Percentiles rank a stretch among this genome's conserved stretches.
These are phyloP conservation scores for Solanum habrochaites DNA, from an alignment of 257 asterid genomes.

Conservation along the genomic window DNA sequence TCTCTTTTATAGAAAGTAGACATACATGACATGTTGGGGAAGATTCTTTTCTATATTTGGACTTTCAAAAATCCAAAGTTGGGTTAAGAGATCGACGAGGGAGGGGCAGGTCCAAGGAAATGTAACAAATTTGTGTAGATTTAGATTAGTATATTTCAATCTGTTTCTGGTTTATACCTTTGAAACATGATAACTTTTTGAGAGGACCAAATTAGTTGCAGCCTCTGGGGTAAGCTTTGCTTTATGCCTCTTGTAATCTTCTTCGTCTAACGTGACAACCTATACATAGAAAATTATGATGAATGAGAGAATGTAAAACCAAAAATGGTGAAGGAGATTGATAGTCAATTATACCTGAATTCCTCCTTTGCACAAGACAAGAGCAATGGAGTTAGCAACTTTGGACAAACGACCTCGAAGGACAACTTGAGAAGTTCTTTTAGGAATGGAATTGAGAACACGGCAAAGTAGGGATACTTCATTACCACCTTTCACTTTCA, in stretches of 20 bases:
- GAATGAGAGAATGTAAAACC: background rate
- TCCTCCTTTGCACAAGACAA: slow-evolving; percentile 53
- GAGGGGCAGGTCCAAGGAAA: background rate
- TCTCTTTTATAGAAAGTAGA: background rate
- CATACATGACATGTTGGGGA: background rate
- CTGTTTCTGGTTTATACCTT: background rate
- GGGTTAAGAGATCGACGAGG: background rate
- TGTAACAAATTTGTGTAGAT: background rate
- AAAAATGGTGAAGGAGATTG: background rate
- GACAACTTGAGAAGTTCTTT: slow-evolving; percentile 46
- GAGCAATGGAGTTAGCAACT: slow-evolving; percentile 49
- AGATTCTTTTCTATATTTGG: background rate
- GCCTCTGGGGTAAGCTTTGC: background rate
- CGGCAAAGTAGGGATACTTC: slow-evolving; percentile 62
- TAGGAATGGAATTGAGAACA: slow-evolving; percentile 68
- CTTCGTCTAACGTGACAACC: slow-evolving; percentile 6
- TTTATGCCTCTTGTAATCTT: slow-evolving; percentile 14
- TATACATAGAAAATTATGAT: background rate
- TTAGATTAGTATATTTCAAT: background rate
- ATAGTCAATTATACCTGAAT: slow-evolving; percentile 33
- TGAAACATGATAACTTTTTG: slow-evolving; percentile 1
- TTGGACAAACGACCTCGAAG: slow-evolving; percentile 52
- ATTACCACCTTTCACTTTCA: slow-evolving; percentile 55
- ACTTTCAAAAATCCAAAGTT: background rate
- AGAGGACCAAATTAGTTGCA: slow-evolving; percentile 4